Percentiles rank a stretch among this genome's conserved stretches.
phyloP scores from a whole-genome alignment of 1,139 yeast species.

The Diutina pseudorugosa region DNA sequence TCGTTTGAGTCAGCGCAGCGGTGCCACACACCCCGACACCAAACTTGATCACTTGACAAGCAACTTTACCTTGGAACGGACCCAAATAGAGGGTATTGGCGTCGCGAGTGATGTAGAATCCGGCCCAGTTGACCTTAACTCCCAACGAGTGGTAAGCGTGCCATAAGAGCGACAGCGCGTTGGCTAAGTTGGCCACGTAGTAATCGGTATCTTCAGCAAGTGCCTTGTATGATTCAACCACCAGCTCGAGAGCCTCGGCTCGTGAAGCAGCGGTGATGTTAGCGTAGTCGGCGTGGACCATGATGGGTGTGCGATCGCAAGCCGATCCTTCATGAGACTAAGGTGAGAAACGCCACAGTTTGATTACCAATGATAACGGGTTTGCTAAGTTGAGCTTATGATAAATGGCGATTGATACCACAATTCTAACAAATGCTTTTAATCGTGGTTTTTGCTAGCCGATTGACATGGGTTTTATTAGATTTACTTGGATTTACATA shows the following conservation, averaged over 20 bases:
- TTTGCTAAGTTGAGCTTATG: no score
- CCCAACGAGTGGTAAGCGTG: constrained; percentile 61
- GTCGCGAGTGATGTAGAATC: constrained; percentile 54
- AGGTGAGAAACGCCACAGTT: neutral
- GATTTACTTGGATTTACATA: no score
- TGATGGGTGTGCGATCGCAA: neutral
- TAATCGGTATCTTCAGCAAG: constrained; percentile 49
- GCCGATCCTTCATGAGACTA: neutral
- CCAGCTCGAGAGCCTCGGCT: constrained; percentile 44
- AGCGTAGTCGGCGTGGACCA: constrained; percentile 54
- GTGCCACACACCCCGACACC: constrained; percentile 91
- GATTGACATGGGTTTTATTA: no score
- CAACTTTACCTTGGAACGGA: constrained; percentile 95
- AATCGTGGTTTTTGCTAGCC: no score
- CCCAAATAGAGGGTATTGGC: constrained; percentile 54
- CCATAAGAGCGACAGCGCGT: constrained; percentile 80
- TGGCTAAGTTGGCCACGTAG: constrained; percentile 86
- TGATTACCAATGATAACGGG: no score
- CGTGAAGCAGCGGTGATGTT: constrained; percentile 31
- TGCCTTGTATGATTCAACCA: constrained; percentile 54
- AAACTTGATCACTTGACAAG: constrained; percentile 69
- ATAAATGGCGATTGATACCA: no score
- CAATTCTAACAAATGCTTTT: no score
- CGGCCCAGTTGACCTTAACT: constrained; percentile 77
- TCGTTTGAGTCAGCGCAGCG: constrained; percentile 45